Evolutionary conservation across 164 flowering plant genomes (phyloP).

Genomic region (Euptelea pleiosperma): DNA sequence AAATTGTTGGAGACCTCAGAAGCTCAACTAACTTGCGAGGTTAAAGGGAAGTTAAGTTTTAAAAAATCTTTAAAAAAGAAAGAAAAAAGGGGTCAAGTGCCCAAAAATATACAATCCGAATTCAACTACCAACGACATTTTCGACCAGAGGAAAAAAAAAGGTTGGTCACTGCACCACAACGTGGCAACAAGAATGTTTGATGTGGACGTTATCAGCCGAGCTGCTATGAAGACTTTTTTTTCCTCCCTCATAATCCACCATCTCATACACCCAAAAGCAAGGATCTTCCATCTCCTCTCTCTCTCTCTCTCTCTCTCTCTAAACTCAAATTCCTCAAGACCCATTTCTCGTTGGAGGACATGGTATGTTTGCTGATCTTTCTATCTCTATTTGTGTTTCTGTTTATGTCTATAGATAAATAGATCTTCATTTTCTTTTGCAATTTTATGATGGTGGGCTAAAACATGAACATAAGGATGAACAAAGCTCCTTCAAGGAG

Average conservation of each 20-base stretch:
- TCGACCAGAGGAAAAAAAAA: neutral
- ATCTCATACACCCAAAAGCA: constrained; percentile 6
- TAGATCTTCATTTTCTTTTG: neutral
- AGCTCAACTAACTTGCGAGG: too few relatives aligned
- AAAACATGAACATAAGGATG: too few relatives aligned
- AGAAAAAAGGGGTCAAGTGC: neutral
- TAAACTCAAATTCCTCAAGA: neutral
- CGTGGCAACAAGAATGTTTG: constrained; percentile 14
- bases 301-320: neutral
- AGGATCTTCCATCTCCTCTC: constrained; percentile 6
- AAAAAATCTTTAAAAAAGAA: neutral
- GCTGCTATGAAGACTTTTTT: neutral
- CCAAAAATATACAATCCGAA: neutral
- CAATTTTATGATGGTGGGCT: too few relatives aligned
- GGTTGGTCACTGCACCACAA: too few relatives aligned
- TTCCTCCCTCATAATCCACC: neutral
- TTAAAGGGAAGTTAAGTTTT: too few relatives aligned
- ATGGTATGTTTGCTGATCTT: constrained; percentile 8
- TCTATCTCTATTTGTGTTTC: neutral
- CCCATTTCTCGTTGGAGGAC: neutral
- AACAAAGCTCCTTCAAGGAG: too few relatives aligned
- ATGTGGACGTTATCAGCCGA: constrained; percentile 22
- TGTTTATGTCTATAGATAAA: too few relatives aligned
- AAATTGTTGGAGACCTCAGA: too few relatives aligned
- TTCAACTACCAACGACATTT: neutral